These are phyloP conservation scores for Collybia sordida DNA, from an alignment of 768 basidiomycete species.

Conservation along the genomic window DNA sequence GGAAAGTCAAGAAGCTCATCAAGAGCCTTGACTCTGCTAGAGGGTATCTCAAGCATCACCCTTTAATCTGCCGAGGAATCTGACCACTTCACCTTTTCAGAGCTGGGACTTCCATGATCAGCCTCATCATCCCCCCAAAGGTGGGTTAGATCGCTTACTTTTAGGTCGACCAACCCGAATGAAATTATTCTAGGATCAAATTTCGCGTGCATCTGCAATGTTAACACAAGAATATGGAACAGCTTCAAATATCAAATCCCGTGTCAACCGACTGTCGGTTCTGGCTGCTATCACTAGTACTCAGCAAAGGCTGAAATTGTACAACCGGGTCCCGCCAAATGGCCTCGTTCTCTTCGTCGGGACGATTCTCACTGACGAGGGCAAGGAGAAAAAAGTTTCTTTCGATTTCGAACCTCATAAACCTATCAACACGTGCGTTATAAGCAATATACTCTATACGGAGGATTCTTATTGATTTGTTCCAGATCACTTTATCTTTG, in stretches of 20 bases:
- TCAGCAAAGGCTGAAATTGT: constrained; percentile 95
- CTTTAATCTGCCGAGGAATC: constrained; percentile 15
- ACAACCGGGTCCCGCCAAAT: constrained; percentile 94
- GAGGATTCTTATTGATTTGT: constrained; percentile 3
- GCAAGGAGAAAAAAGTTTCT: constrained; percentile 98
- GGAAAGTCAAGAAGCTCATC: constrained; percentile 99
- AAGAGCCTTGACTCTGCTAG: constrained; percentile 94
- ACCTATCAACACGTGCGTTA: constrained; percentile 92
- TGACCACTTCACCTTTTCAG: constrained; percentile 35
- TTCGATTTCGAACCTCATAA: constrained; percentile 99
- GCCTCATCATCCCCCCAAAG: constrained; percentile 94
- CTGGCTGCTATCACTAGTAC: constrained; percentile 98
- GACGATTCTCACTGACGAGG: constrained; percentile 96
- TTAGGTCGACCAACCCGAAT: constrained; percentile 2
- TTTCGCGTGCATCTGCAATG: constrained; percentile 93
- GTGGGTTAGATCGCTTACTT: constrained; percentile 35
- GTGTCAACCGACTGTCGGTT: constrained; percentile 96
- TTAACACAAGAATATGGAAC: constrained; percentile 98
- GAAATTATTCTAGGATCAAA: constrained; percentile 66
- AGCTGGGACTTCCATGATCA: constrained; percentile 99
- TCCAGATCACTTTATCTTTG: constrained; percentile 95
- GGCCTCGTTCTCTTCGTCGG: constrained; percentile 98
- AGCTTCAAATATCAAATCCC: constrained; percentile 99
- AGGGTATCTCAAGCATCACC: constrained; percentile 50
- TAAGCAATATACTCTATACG: not conserved